Percentiles rank a stretch among this genome's conserved stretches.
Evolutionary conservation across 2,329 filamentous ascomycete genomes (phyloP).

Genomic region (Calonectria henricotiae): DNA sequence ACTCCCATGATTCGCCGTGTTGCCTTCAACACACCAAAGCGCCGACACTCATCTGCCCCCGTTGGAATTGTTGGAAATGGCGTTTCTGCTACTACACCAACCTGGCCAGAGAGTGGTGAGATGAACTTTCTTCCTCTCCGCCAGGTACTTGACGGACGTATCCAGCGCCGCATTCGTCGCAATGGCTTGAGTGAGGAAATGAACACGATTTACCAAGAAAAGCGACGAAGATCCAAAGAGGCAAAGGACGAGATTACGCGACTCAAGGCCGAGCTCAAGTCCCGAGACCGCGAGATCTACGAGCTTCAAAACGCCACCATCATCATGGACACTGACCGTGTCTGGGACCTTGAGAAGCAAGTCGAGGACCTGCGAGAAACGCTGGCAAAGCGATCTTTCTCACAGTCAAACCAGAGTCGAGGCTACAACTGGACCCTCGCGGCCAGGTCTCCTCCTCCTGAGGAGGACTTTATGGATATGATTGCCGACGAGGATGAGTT

Average conservation of each 20-base stretch:
- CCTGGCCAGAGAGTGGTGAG: constrained; percentile 56
- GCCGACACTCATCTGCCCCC: constrained; percentile 66
- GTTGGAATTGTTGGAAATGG: constrained; percentile 46
- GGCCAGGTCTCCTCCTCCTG: constrained; percentile 65
- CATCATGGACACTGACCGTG: constrained; percentile 65
- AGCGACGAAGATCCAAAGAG: constrained; percentile 59
- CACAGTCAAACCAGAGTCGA: constrained; percentile 48
- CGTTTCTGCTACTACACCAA: constrained; percentile 38
- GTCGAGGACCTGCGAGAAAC: constrained; percentile 58
- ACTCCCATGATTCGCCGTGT: constrained; percentile 74
- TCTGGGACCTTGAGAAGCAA: constrained; percentile 62
- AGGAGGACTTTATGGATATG: constrained; percentile 61
- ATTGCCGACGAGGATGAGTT: constrained; percentile 62
- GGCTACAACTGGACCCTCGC: constrained; percentile 69
- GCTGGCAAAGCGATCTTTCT: constrained; percentile 50
- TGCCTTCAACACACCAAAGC: constrained; percentile 60
- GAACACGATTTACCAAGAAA: constrained; percentile 68
- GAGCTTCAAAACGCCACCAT: constrained; percentile 68
- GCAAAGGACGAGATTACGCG: constrained; percentile 66
- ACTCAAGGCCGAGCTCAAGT: constrained; percentile 66
- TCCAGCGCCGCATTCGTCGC: constrained; percentile 72
- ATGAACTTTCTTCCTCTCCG: constrained; percentile 65
- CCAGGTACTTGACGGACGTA: constrained; percentile 71
- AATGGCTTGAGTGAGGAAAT: constrained; percentile 74
- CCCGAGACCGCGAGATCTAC: constrained; percentile 70